A percentile compares a stretch with the other conserved stretches of the same genome.
phyloP scores from a whole-genome alignment of 129 eudicot genomes.

The Saussurea involucrata region DNA sequence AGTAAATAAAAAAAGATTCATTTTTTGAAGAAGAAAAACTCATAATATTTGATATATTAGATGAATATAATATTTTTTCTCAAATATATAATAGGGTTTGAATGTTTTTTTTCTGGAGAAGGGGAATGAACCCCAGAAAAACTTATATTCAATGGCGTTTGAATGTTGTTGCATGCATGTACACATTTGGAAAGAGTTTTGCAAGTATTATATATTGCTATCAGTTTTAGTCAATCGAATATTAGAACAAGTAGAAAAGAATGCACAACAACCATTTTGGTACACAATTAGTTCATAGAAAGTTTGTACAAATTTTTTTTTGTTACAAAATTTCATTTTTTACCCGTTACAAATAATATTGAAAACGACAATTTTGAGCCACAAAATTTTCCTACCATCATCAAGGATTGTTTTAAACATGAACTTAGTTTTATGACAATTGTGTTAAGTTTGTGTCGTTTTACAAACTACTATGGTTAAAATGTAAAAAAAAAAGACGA shows the following conservation, averaged over 20 bases:
- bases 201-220: background rate
- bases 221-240: background rate
- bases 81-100: background rate
- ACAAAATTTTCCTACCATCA: background rate
- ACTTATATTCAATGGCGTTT: background rate
- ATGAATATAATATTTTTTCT: background rate
- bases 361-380: background rate
- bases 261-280: background rate
- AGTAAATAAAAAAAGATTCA: background rate
- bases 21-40: background rate
- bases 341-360: background rate
- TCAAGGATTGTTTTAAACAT: background rate
- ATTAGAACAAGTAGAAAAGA: background rate
- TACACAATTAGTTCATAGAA: background rate
- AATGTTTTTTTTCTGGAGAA: no score
- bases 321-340: background rate
- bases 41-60: background rate
- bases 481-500: background rate
- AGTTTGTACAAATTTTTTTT: background rate
- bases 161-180: conserved; percentile 17
- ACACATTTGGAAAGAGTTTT: background rate
- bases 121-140: no score
- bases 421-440: background rate
- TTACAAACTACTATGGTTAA: background rate
- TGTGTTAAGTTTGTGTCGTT: background rate